Evolutionary conservation across 225 moss, liverwort and hornwort species (phyloP).

Genomic region (Lunularia cruciata): DNA sequence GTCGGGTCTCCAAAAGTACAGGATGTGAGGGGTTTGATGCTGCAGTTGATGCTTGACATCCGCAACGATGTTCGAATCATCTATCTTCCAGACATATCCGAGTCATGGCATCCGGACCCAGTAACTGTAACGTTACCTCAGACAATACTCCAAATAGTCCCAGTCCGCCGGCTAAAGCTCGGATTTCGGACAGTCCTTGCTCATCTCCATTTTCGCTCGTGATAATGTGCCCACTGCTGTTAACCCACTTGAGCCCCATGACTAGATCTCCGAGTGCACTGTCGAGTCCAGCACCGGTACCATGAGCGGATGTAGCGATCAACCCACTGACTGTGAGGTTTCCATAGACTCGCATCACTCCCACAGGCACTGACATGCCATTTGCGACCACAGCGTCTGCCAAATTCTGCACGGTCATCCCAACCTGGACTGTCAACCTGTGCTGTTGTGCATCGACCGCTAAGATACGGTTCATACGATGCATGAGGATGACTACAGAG

Average conservation of each 20-base stretch:
- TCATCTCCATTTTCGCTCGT: constrained; percentile 33
- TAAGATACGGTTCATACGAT: constrained; percentile 45
- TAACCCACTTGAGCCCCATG: constrained; percentile 50
- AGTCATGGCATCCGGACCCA: constrained; percentile 32
- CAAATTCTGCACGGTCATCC: constrained; percentile 56
- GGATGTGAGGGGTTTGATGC: constrained; percentile 43
- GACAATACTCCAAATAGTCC: constrained; percentile 47
- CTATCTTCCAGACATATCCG: constrained; percentile 41
- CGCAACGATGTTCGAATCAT: constrained; percentile 41
- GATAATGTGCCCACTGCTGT: constrained; percentile 43
- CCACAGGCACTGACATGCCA: constrained; percentile 37
- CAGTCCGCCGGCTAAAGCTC: constrained; percentile 45
- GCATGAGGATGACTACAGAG: constrained; percentile 42
- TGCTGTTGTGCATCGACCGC: constrained; percentile 22
- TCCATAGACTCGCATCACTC: constrained; percentile 35
- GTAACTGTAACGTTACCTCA: constrained; percentile 53
- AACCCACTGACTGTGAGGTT: constrained; percentile 53
- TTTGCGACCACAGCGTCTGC: constrained; percentile 37
- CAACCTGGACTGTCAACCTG: constrained; percentile 46
- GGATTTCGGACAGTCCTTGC: constrained; percentile 40
- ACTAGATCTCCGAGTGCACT: constrained; percentile 49
- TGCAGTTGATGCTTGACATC: constrained; percentile 34
- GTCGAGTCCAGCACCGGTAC: constrained; percentile 36
- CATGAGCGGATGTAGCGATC: constrained; percentile 49
- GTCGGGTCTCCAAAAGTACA: constrained; percentile 53